Conservation (phyloP, 164 flowering plant genomes). For the Santalum album region DNA sequence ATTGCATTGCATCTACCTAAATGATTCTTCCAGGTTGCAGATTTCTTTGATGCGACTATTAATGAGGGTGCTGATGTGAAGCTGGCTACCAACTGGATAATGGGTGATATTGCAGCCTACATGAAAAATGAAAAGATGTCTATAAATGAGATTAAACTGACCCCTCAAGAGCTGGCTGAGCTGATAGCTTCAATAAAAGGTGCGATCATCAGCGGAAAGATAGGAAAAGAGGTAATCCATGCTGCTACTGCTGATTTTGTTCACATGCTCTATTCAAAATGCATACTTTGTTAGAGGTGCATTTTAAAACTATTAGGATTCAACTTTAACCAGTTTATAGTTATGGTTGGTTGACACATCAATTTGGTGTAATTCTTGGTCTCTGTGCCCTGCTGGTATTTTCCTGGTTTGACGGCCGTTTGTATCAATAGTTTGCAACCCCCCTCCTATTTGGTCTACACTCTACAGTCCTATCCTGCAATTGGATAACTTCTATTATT, state of each 20-base stretch:
- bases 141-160: slow-evolving; percentile 72
- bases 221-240: slow-evolving; percentile 72
- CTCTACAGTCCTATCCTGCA: too few relatives aligned
- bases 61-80: slow-evolving; percentile 78
- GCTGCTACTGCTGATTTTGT: neutral
- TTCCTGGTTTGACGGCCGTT: too few relatives aligned
- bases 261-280: neutral
- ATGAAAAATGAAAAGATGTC: slow-evolving; percentile 70
- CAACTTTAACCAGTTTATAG: too few relatives aligned
- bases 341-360: neutral
- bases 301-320: neutral
- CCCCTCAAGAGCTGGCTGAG: slow-evolving; percentile 65
- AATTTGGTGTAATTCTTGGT: neutral
- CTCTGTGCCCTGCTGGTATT: neutral
- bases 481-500: neutral
- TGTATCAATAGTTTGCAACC: too few relatives aligned
- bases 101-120: slow-evolving; percentile 93
- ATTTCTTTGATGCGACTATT: slow-evolving; percentile 70
- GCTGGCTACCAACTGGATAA: slow-evolving; percentile 90
- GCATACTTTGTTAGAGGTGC: too few relatives aligned
- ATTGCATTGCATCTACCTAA: neutral
- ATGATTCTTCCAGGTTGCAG: slow-evolving; percentile 53
- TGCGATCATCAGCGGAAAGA: slow-evolving; percentile 90
- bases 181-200: slow-evolving; percentile 71
- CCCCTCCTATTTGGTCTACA: too few relatives aligned